Conservation (phyloP, 2,329 filamentous ascomycete species). For the Fusarium nygamai region DNA sequence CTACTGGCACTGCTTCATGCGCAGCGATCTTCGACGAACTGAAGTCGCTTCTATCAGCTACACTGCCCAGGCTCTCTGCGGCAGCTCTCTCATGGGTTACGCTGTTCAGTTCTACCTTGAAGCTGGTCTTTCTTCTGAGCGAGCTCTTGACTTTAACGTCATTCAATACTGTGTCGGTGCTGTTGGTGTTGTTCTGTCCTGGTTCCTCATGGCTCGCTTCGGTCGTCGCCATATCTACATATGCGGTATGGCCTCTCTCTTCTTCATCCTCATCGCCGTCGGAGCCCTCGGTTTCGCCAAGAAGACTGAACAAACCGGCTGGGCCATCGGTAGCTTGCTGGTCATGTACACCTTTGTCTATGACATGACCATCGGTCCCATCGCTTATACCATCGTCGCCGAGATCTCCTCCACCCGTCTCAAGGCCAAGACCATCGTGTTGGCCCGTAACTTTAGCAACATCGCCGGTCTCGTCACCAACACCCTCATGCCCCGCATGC, state of each 20-base stretch:
- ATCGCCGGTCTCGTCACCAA: conserved; percentile 58
- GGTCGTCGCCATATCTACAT: conserved; percentile 13
- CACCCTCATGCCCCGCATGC: conserved; percentile 56
- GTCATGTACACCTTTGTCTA: conserved; percentile 56
- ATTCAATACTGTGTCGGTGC: conserved; percentile 17
- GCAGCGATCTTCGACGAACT: conserved; percentile 13
- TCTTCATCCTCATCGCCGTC: conserved; percentile 4
- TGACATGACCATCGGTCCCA: conserved; percentile 54
- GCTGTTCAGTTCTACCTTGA: conserved; percentile 13
- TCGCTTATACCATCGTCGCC: conserved; percentile 85
- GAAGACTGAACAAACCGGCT: conserved; percentile 49
- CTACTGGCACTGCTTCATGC: conserved; percentile 26
- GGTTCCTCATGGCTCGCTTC: conserved; percentile 19
- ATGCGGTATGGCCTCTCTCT: background rate
- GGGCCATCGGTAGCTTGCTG: conserved; percentile 57
- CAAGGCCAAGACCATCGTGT: conserved; percentile 56
- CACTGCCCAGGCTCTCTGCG: conserved; percentile 9
- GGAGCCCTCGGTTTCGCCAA: conserved; percentile 53
- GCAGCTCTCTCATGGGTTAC: conserved; percentile 17
- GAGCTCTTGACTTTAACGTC: conserved; percentile 12
- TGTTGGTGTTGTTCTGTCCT: conserved; percentile 2
- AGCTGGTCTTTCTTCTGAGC: conserved; percentile 3
- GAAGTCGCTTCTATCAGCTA: conserved; percentile 11
- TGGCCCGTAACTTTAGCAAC: conserved; percentile 59
- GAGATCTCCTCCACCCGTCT: conserved; percentile 58